phyloP scores from a whole-genome alignment of 2,329 filamentous ascomycete genomes.

The Colletotrichum liaoningense region DNA sequence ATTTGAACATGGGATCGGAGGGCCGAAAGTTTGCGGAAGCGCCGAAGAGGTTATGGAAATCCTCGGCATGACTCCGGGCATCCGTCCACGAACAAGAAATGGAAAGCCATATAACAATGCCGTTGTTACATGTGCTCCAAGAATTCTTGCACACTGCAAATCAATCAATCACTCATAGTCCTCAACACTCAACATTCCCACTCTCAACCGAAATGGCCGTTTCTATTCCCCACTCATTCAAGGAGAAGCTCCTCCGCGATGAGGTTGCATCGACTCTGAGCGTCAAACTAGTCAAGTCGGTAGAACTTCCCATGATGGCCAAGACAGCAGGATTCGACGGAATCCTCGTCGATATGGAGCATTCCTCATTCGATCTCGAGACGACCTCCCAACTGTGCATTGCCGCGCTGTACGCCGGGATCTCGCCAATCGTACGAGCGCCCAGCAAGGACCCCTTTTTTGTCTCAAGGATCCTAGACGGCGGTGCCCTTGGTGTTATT shows the following conservation, averaged over 20 bases:
- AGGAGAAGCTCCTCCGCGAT: conserved; percentile 41
- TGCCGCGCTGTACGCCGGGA: conserved; percentile 50
- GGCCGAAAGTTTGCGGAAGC: not conserved
- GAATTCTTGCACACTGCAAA: not conserved
- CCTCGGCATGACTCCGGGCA: not conserved
- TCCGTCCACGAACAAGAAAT: too few relatives aligned
- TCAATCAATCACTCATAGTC: not conserved
- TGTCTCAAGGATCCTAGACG: conserved; percentile 52
- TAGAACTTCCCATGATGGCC: conserved; percentile 50
- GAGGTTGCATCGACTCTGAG: conserved; percentile 42
- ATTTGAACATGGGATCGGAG: too few relatives aligned
- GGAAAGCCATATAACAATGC: not conserved
- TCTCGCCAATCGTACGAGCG: conserved; percentile 54
- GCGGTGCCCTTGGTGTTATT: conserved; percentile 53
- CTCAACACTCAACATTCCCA: not conserved
- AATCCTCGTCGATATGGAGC: conserved; percentile 58
- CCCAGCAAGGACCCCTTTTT: conserved; percentile 52
- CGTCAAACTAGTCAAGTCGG: conserved; percentile 47
- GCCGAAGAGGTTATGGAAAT: not conserved
- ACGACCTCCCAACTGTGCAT: conserved; percentile 50
- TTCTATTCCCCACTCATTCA: conserved; percentile 40
- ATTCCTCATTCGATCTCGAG: conserved; percentile 51
- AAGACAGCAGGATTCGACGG: conserved; percentile 54
- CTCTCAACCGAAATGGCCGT: conserved; percentile 36
- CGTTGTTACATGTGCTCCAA: not conserved